These are phyloP conservation scores for Dothideomycetidae sp. DNA, from an alignment of 2,329 filamentous ascomycete genomes.

Conservation along the genomic window DNA sequence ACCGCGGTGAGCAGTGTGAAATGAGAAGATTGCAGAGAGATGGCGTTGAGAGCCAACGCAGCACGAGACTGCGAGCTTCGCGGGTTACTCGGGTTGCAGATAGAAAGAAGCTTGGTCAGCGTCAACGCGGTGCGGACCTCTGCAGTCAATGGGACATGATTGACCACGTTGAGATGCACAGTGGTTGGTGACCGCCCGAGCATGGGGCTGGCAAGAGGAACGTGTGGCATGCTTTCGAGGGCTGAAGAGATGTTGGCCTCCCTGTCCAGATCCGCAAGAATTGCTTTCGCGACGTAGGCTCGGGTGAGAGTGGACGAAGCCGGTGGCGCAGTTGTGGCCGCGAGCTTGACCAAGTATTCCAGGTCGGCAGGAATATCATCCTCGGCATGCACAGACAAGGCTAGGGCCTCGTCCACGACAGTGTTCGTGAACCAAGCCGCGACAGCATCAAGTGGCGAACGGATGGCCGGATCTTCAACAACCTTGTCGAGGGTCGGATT, in stretches of 20 bases:
- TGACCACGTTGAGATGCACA: constrained; percentile 32
- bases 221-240: constrained; percentile 35
- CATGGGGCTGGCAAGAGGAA: constrained; percentile 14
- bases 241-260: constrained; percentile 38
- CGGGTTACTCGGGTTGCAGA: constrained; percentile 18
- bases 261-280: constrained; percentile 41
- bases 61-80: constrained; percentile 25
- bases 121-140: constrained; percentile 45
- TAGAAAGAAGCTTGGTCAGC: constrained; percentile 43
- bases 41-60: constrained; percentile 26
- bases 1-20: constrained; percentile 34
- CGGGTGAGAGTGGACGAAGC: constrained; percentile 55
- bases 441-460: constrained; percentile 76
- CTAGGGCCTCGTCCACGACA: constrained; percentile 54
- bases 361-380: constrained; percentile 34
- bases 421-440: constrained; percentile 82
- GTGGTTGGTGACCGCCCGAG: constrained; percentile 20
- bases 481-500: constrained; percentile 69
- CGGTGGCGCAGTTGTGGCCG: constrained; percentile 59
- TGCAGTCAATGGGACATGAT: constrained; percentile 41
- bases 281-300: constrained; percentile 43
- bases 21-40: constrained; percentile 25
- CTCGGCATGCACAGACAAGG: constrained; percentile 41
- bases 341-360: constrained; percentile 45
- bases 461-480: constrained; percentile 70